Evolutionary conservation across 257 asterid species (phyloP).

Genomic region (Nicotiana sylvestris): DNA sequence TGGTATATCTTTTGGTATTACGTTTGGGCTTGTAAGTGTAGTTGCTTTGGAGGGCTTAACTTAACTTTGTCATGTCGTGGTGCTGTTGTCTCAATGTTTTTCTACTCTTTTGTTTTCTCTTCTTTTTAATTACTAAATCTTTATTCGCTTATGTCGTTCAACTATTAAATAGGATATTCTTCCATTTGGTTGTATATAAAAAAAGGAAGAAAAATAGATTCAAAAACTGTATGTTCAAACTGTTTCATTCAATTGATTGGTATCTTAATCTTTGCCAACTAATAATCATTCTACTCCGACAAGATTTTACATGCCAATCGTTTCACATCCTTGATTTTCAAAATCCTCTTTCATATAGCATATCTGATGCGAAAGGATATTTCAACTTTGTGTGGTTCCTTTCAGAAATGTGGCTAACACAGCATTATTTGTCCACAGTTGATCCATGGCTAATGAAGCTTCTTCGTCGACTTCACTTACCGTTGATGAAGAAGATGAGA

Average conservation of each 20-base stretch:
- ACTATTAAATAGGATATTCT: background rate
- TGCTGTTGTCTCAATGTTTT: background rate
- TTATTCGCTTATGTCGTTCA: background rate
- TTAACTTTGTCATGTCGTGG: background rate
- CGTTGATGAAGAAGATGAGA: slow-evolving; percentile 32
- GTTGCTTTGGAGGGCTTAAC: background rate
- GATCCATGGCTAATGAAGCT: slow-evolving; percentile 15
- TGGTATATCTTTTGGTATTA: background rate
- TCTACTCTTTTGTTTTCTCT: background rate
- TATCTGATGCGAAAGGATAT: background rate
- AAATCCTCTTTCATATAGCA: no score
- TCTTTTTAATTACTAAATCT: background rate
- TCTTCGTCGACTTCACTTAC: slow-evolving; percentile 39
- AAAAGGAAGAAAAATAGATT: background rate
- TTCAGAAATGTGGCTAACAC: background rate
- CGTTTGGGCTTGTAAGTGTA: background rate
- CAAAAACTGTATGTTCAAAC: background rate
- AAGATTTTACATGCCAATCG: no score
- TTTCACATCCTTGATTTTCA: no score
- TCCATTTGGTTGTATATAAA: no score
- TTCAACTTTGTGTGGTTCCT: background rate
- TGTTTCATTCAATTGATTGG: background rate
- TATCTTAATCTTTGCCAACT: background rate
- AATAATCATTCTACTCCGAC: no score
- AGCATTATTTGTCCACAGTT: background rate